Conservation (phyloP, 2,329 filamentous ascomycete species). For the Fusarium bulbicola region DNA sequence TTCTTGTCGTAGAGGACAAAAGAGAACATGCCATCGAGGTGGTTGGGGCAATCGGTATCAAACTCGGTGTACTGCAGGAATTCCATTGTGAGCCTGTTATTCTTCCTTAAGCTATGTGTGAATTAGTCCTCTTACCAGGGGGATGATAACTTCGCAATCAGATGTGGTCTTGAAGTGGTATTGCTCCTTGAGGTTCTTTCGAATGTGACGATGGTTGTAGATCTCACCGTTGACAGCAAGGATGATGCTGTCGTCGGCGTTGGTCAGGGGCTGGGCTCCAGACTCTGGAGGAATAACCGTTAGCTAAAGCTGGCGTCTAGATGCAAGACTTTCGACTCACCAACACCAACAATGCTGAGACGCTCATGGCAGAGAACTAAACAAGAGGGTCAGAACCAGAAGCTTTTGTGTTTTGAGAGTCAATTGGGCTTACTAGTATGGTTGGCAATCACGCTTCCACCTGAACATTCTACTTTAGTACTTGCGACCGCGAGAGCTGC, state of each 20-base stretch:
- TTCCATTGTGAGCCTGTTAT: constrained; percentile 22
- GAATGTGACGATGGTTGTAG: constrained; percentile 97
- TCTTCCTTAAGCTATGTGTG: background rate
- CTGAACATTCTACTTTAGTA: constrained; percentile 57
- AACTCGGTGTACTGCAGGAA: constrained; percentile 82
- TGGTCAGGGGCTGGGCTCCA: constrained; percentile 94
- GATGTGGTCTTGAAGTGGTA: constrained; percentile 99
- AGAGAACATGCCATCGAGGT: constrained; percentile 99
- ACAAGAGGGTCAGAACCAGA: constrained; percentile 42
- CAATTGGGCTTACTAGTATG: constrained; percentile 78
- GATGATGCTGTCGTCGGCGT: constrained; percentile 85
- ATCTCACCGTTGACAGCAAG: constrained; percentile 99
- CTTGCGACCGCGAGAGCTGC: constrained; percentile 26
- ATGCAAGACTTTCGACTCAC: constrained; percentile 60
- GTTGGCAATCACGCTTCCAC: constrained; percentile 88
- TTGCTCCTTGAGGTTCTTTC: constrained; percentile 82
- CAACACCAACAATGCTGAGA: constrained; percentile 96
- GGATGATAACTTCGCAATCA: constrained; percentile 98
- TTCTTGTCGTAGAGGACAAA: constrained; percentile 98
- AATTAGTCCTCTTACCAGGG: constrained; percentile 69
- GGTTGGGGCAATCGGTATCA: constrained; percentile 89
- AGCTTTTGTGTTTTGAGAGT: background rate
- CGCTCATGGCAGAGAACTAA: constrained; percentile 95
- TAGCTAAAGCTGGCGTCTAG: constrained; percentile 22
- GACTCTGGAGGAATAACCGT: constrained; percentile 68